Base-by-base conservation (phyloP, 1,139 yeast genomes). In the Protomyces inundatus region DNA sequence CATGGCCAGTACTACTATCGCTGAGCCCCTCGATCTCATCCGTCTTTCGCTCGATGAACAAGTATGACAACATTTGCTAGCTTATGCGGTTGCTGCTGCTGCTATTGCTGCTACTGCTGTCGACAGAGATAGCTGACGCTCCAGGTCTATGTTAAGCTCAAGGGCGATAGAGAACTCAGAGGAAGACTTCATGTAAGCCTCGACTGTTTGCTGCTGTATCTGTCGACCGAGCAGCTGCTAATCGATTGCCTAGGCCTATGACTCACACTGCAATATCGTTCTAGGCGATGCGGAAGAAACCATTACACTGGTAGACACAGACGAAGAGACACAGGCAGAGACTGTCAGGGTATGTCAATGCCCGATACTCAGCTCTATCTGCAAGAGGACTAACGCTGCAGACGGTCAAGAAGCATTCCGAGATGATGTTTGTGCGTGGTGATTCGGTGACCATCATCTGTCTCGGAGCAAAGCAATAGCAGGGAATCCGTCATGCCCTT, bases 341-440 rank as follows among this genome's bases (percentile, higher is more conserved):
- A 74, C 79, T 9, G 80, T 80, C 50, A 76, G 73, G 68, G 79
- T 76, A 69, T 53, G 68, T 9, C 6, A 12, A 55, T 9, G 4
- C 7, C 9, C 32, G 42, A 36, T 66, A 36, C 56, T 56, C 67
- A 65, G 1, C 37, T 36, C 42, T 23, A 23, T 23, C 2, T 1
- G 23, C 23, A 23, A 23, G 23, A 23, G 23, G 23, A 34, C 50
- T 52, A 53, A 33, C 10, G 42, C 14, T 7, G 10, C 68, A 77
- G 75, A 75, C 82, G 7, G 76, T 75, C 32, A 87, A 85, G 54
- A 89, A 88, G 73, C 80, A 81, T 67, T 83, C 90, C 32, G 97
- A 89, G 66, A 88, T 95, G 93, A 86, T 95, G 59, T 93, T 91
- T 77, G 93, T 95, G 30, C 85, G 98, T 78, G 98, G 98, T 14